Percentiles rank a stretch among this genome's conserved stretches.
Evolutionary conservation across 192 early-diverging fungal genomes (phyloP).

Genomic region (Oehlia diaphana): DNA sequence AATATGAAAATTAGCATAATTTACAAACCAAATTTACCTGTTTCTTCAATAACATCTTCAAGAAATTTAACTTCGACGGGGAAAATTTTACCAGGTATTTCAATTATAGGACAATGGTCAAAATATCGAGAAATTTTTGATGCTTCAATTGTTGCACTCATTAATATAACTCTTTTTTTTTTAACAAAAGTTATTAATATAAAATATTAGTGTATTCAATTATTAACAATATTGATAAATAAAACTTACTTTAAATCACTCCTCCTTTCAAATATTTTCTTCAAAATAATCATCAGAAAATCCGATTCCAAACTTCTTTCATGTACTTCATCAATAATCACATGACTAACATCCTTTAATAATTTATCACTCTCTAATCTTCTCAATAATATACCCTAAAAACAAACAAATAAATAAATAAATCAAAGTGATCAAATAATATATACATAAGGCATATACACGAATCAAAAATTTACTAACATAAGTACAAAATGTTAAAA

Average conservation of each 20-base stretch:
- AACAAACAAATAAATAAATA: slow-evolving; percentile 23
- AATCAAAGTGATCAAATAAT: neutral
- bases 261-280: slow-evolving; percentile 47
- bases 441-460: too few relatives aligned
- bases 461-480: slow-evolving; percentile 33
- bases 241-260: slow-evolving; percentile 52
- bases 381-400: slow-evolving; percentile 68
- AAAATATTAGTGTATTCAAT: neutral
- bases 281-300: slow-evolving; percentile 69
- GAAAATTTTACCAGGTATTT: slow-evolving; percentile 74
- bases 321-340: slow-evolving; percentile 82
- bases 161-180: slow-evolving; percentile 54
- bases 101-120: slow-evolving; percentile 58
- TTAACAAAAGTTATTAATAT: neutral
- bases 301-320: slow-evolving; percentile 76
- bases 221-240: slow-evolving; percentile 7
- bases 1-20: neutral
- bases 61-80: slow-evolving; percentile 68
- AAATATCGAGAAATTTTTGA: slow-evolving; percentile 62
- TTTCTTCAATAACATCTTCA: slow-evolving; percentile 69
- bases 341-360: slow-evolving; percentile 61
- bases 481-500: slow-evolving; percentile 74
- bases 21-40: slow-evolving; percentile 30
- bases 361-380: slow-evolving; percentile 61
- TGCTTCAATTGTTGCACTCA: slow-evolving; percentile 78